Base-by-base conservation (phyloP, 805 yeast species). In the Candida manassasensis region DNA sequence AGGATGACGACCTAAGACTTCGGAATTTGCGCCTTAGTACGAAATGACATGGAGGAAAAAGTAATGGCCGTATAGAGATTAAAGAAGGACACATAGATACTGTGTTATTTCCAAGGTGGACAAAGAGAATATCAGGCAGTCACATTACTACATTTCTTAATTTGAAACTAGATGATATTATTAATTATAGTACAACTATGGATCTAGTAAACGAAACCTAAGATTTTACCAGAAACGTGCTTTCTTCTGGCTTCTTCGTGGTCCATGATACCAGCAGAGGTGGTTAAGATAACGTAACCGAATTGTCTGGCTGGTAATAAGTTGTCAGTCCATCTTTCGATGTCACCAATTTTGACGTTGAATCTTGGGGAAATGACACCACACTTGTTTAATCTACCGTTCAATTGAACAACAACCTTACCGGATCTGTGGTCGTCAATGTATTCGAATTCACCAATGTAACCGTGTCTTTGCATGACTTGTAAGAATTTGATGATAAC, bases 221-320 rank as follows among this genome's bases (percentile, higher is more conserved):
- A 84, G 73, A 89, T 84, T 82, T 89, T 89, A 73, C 97, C 97
- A 57, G 96, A 87, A 59, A 89, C 97, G 78, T 89, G 97, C 85
- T 89, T 90, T 82, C 97, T 84, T 83, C 95, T 86, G 64, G 97
- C 97, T 79, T 89, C 97, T 80, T 90, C 97, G 79, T 89, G 97
- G 81, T 90, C 97, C 95, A 89, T 88, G 63, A 89, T 89, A 77
- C 97, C 97, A 60, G 97, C 96, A 61, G 97, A 90, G 59, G 97
- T 89, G 75, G 97, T 90, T 69, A 89, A 81, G 73, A 89, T 85
- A 65, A 89, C 89, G 83, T 72, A 88, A 77, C 97, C 97, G 65
- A 89, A 90, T 76, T 89, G 97, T 84, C 97, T 87, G 54, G 97
- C 95, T 71, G 97, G 97, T 66, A 89, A 79, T 68, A 89, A 82